Evolutionary conservation across 371 early-diverging fungal genomes (phyloP).

Genomic region (Mortierella sp.): DNA sequence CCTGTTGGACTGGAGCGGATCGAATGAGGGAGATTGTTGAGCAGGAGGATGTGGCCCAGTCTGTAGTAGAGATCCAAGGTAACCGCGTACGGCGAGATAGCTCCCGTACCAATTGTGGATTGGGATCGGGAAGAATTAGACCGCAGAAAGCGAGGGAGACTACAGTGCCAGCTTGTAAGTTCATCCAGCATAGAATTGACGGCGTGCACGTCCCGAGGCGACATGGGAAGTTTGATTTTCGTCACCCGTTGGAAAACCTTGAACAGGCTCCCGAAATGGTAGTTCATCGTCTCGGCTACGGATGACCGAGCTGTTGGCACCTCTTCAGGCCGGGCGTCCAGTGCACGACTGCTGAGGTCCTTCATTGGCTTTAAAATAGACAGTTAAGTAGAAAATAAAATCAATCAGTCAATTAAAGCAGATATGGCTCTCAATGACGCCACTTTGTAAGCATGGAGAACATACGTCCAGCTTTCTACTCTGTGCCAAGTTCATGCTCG

Average conservation of each 20-base stretch:
- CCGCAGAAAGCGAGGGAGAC: conserved; percentile 23
- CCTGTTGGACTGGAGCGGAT: conserved; percentile 47
- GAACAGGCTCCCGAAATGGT: conserved; percentile 26
- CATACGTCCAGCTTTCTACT: conserved; percentile 13
- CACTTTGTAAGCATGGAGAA: neutral
- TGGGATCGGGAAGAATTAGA: neutral
- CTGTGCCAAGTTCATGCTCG: conserved; percentile 4
- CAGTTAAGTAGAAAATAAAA: neutral
- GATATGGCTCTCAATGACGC: no score
- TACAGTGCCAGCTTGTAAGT: conserved; percentile 15
- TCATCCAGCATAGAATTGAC: conserved; percentile 30
- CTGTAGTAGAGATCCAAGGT: conserved; percentile 28
- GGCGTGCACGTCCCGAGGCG: conserved; percentile 22
- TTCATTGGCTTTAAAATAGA: conserved; percentile 21
- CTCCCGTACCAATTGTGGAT: neutral
- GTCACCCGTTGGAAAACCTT: conserved; percentile 32
- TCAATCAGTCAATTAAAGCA: neutral
- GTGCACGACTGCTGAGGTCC: conserved; percentile 14
- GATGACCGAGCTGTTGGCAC: conserved; percentile 9
- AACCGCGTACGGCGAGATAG: conserved; percentile 7
- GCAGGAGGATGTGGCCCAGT: conserved; percentile 32
- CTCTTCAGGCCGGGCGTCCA: conserved; percentile 27
- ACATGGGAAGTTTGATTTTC: conserved; percentile 26
- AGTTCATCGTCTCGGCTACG: conserved; percentile 1
- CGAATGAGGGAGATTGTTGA: conserved; percentile 26